phyloP scores from a whole-genome alignment of 139 green algal genomes.

The Mesostigma viride region DNA sequence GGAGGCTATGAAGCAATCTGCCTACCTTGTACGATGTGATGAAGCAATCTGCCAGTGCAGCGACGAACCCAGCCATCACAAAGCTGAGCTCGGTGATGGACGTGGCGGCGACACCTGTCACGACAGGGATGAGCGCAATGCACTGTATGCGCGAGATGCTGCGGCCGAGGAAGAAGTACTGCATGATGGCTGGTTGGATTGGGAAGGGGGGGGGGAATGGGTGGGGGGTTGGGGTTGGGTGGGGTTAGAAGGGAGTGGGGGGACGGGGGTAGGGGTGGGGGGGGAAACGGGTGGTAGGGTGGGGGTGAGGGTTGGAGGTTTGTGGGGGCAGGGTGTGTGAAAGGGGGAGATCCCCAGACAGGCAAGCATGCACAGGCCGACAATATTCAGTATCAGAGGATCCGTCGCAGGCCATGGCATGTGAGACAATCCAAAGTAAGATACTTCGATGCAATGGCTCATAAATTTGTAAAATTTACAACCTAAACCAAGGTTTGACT shows the following conservation, averaged over 20 bases:
- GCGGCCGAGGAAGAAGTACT: constrained; percentile 33
- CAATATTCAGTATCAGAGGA: too few species aligned
- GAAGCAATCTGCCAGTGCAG: neutral
- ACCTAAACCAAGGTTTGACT: too few species aligned
- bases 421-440: too few species aligned
- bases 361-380: too few species aligned
- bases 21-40: neutral
- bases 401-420: too few species aligned
- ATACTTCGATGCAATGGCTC: too few species aligned
- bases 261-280: constrained; percentile 70
- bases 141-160: constrained; percentile 56
- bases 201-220: neutral
- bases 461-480: too few species aligned
- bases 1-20: neutral
- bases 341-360: neutral
- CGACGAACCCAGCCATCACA: neutral
- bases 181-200: constrained; percentile 55
- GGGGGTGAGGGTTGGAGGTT: neutral
- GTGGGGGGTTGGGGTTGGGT: neutral
- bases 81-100: constrained; percentile 64
- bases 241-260: constrained; percentile 41
- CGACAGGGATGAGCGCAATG: constrained; percentile 66
- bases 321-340: neutral
- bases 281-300: neutral
- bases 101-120: constrained; percentile 73